Percentiles rank a stretch among this genome's conserved stretches.
Conservation (phyloP, 2,329 filamentous ascomycete species). For the Tolypocladium paradoxum region DNA sequence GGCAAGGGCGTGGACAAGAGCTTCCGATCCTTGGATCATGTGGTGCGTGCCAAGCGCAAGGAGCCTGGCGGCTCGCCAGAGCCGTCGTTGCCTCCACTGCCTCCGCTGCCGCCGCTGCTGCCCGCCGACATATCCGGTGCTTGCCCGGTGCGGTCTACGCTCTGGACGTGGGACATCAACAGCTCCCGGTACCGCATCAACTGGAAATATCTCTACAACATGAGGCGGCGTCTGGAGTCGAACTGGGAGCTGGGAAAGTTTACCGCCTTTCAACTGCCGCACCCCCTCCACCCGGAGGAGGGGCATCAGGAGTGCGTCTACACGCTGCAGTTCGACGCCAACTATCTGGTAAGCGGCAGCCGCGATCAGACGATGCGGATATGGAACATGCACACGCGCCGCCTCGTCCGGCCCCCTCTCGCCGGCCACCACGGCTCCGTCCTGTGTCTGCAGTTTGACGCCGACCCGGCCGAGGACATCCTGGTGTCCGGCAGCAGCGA, state of each 20-base stretch:
- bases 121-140: constrained; percentile 13
- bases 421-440: constrained; percentile 76
- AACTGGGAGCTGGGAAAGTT: constrained; percentile 85
- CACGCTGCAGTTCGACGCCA: constrained; percentile 77
- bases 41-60: constrained; percentile 23
- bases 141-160: constrained; percentile 29
- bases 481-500: constrained; percentile 96
- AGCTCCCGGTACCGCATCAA: constrained; percentile 56
- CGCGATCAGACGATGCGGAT: constrained; percentile 79
- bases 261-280: constrained; percentile 81
- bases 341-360: constrained; percentile 87
- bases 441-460: constrained; percentile 89
- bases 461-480: constrained; percentile 74
- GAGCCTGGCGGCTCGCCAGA: constrained; percentile 22
- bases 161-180: constrained; percentile 39
- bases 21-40: constrained; percentile 13
- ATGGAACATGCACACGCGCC: constrained; percentile 77
- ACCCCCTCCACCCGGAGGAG: constrained; percentile 68
- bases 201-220: constrained; percentile 88
- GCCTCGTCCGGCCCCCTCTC: constrained; percentile 65
- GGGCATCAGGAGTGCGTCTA: constrained; percentile 91
- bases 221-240: constrained; percentile 71
- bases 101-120: constrained; percentile 18
- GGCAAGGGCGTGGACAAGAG: constrained; percentile 19
- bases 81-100: constrained; percentile 17